Conservation (phyloP, 305 asterid genomes). For the Rubia balearica region DNA sequence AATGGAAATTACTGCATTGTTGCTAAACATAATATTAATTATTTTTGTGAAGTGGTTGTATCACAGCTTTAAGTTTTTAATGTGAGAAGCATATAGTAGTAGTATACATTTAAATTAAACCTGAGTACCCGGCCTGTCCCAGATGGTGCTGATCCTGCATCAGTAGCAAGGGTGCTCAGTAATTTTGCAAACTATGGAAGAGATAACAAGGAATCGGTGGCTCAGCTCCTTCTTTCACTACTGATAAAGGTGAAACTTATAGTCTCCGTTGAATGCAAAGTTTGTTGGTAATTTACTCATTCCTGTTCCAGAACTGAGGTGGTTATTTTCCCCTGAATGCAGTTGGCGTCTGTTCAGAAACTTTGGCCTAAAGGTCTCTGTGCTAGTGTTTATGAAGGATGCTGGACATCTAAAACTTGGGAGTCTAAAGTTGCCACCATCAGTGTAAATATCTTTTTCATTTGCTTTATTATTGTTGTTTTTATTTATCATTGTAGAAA, state of each 20-base stretch:
- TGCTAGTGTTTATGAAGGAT: constrained; percentile 59
- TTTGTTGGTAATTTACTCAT: not conserved
- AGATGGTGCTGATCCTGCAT: constrained; percentile 78
- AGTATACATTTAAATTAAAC: not conserved
- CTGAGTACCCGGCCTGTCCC: constrained; percentile 14
- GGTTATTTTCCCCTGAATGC: constrained; percentile 19
- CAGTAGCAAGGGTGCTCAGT: constrained; percentile 41
- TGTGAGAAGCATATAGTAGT: not conserved
- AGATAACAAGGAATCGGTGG: constrained; percentile 63
- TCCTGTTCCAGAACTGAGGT: not conserved
- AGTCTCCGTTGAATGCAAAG: not conserved
- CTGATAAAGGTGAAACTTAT: constrained; percentile 55
- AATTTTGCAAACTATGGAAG: constrained; percentile 63
- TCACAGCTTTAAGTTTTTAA: constrained; percentile 2
- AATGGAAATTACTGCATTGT: not conserved
- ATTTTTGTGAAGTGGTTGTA: not conserved
- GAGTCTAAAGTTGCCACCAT: constrained; percentile 66
- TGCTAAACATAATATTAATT: not conserved
- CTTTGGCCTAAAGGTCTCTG: constrained; percentile 91
- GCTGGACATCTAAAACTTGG: constrained; percentile 85
- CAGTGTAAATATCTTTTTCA: constrained; percentile 45
- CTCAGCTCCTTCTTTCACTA: constrained; percentile 71
- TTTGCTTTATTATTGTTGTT: not conserved
- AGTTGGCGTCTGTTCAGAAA: constrained; percentile 77
- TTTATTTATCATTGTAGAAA: constrained; percentile 10